Evolutionary conservation across 2,329 filamentous ascomycete species (phyloP).

Genomic region (Penicillium sp.): DNA sequence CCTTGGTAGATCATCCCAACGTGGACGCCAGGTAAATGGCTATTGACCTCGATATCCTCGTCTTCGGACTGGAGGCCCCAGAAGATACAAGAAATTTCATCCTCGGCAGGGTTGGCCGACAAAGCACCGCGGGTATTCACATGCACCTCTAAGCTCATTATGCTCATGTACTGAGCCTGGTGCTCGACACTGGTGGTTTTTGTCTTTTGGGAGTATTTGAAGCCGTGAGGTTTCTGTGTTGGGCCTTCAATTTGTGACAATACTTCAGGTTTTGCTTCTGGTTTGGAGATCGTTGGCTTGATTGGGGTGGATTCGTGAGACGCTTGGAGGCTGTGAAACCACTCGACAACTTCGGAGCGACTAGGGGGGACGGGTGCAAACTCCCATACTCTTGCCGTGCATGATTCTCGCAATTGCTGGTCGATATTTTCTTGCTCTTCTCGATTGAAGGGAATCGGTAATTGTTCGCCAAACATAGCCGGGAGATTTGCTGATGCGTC

Average conservation of each 20-base stretch:
- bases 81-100: slow-evolving; percentile 84
- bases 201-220: slow-evolving; percentile 78
- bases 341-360: slow-evolving; percentile 65
- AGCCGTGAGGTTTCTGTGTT: slow-evolving; percentile 79
- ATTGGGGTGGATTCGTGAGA: slow-evolving; percentile 1
- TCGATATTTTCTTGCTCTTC: slow-evolving; percentile 52
- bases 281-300: slow-evolving; percentile 7
- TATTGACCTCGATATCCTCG: slow-evolving; percentile 52
- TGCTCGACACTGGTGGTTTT: slow-evolving; percentile 75
- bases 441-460: slow-evolving; percentile 50
- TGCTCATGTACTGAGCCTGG: slow-evolving; percentile 91
- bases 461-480: slow-evolving; percentile 56
- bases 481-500: slow-evolving; percentile 60
- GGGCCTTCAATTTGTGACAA: slow-evolving; percentile 86
- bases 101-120: slow-evolving; percentile 83
- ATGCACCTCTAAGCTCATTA: slow-evolving; percentile 90
- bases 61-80: slow-evolving; percentile 85
- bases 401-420: slow-evolving; percentile 54
- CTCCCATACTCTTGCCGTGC: slow-evolving; percentile 72
- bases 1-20: slow-evolving; percentile 73
- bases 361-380: slow-evolving; percentile 69
- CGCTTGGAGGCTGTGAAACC: slow-evolving; percentile 54
- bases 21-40: slow-evolving; percentile 51
- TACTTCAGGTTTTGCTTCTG: slow-evolving; percentile 29
- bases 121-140: slow-evolving; percentile 80